Conservation (phyloP, 2,329 filamentous ascomycete species). For the Phaeosphaeriaceae sp. region DNA sequence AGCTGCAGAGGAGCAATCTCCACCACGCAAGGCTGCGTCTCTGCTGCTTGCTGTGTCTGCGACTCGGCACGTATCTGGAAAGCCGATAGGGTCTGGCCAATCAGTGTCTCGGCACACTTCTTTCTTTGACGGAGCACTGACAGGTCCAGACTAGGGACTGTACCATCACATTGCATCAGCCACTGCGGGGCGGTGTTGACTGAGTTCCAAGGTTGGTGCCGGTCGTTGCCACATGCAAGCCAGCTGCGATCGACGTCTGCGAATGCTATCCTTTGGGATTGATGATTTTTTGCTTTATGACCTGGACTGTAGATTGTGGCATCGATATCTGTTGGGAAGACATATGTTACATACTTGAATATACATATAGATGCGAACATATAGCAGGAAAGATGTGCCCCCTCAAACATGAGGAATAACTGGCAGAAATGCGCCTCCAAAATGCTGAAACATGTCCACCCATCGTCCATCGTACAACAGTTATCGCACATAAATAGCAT, state of each 20-base stretch:
- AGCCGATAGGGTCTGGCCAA: neutral
- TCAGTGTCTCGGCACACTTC: neutral
- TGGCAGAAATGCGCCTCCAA: neutral
- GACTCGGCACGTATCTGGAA: neutral
- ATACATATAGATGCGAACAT: neutral
- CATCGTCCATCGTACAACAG: neutral
- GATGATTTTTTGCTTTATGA: too few species aligned
- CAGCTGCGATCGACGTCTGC: too few species aligned
- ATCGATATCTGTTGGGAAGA: too few species aligned
- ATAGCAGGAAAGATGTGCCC: neutral
- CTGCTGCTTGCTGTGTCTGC: neutral
- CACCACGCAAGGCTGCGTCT: neutral
- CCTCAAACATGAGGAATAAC: neutral
- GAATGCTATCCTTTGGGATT: too few species aligned
- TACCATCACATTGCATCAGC: neutral
- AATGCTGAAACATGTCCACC: neutral
- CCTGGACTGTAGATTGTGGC: too few species aligned
- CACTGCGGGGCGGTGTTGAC: neutral
- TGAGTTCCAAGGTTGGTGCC: neutral
- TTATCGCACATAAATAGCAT: neutral
- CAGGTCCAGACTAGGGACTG: neutral
- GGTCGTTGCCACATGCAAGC: neutral
- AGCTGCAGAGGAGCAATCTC: neutral
- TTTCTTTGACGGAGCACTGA: neutral
- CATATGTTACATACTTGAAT: neutral